phyloP scores from a whole-genome alignment of 139 green algal species.

The Dunaliella sp. region DNA sequence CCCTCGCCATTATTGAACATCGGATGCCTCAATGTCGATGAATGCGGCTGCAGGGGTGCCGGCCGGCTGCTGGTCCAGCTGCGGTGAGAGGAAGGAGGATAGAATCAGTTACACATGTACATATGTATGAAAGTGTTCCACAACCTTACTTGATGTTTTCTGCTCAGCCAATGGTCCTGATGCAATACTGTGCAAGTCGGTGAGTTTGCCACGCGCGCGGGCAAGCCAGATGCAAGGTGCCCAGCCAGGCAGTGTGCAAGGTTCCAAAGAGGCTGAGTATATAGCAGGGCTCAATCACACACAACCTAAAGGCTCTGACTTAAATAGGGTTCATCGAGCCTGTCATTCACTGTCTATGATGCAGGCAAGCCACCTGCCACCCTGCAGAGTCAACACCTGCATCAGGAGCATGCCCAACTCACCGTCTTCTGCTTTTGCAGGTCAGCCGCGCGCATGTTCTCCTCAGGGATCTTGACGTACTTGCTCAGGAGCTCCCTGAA shows the following conservation, averaged over 20 bases:
- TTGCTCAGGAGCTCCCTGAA: conserved; percentile 88
- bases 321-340: not conserved
- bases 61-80: not conserved
- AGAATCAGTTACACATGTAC: not conserved
- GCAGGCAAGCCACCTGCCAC: not conserved
- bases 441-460: conserved; percentile 64
- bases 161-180: too few relatives aligned
- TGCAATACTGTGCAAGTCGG: too few relatives aligned
- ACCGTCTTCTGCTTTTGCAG: not conserved
- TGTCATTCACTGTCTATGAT: not conserved
- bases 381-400: not conserved
- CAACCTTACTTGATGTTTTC: too few relatives aligned
- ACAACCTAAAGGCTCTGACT: too few relatives aligned
- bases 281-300: too few relatives aligned
- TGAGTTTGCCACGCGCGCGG: not conserved
- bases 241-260: too few relatives aligned
- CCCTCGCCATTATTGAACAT: not conserved
- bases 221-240: too few relatives aligned
- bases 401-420: not conserved
- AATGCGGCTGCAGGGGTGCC: not conserved
- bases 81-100: not conserved
- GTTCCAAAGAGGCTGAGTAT: too few relatives aligned
- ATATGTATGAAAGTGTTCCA: too few relatives aligned
- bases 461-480: conserved; percentile 85
- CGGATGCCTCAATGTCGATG: not conserved